A percentile compares a stretch with the other conserved stretches of the same genome.
Evolutionary conservation across 2,329 filamentous ascomycete species (phyloP).

Genomic region (Metarhizium humberi): DNA sequence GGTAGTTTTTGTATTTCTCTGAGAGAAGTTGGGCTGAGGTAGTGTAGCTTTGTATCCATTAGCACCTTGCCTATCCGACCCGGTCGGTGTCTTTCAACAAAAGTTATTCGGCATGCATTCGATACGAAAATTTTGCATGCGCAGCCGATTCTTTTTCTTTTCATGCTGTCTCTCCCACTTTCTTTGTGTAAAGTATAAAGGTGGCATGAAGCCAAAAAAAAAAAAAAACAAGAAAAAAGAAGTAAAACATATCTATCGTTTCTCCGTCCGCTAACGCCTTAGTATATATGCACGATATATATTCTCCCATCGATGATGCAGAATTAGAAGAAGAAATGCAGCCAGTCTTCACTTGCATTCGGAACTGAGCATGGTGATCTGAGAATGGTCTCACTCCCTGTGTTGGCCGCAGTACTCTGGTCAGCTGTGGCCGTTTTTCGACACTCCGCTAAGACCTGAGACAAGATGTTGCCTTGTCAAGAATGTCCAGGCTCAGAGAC

Average conservation of each 20-base stretch:
- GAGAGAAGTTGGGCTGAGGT: neutral
- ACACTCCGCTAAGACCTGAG: neutral
- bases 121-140: neutral
- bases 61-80: neutral
- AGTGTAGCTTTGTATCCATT: neutral
- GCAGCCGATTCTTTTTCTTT: neutral
- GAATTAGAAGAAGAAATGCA: neutral
- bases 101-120: neutral
- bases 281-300: slow-evolving; percentile 7
- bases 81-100: neutral
- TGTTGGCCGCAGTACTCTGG: neutral
- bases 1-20: neutral
- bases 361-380: neutral
- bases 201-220: neutral
- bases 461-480: neutral
- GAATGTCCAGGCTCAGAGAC: neutral
- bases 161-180: neutral
- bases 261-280: slow-evolving; percentile 7
- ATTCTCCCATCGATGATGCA: slow-evolving; percentile 1
- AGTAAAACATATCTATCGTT: slow-evolving; percentile 4
- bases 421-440: neutral
- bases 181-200: neutral
- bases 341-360: neutral
- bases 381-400: neutral
- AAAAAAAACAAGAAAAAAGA: neutral